phyloP scores from a whole-genome alignment of 2,329 filamentous ascomycete genomes.

The Penicillium sp. region DNA sequence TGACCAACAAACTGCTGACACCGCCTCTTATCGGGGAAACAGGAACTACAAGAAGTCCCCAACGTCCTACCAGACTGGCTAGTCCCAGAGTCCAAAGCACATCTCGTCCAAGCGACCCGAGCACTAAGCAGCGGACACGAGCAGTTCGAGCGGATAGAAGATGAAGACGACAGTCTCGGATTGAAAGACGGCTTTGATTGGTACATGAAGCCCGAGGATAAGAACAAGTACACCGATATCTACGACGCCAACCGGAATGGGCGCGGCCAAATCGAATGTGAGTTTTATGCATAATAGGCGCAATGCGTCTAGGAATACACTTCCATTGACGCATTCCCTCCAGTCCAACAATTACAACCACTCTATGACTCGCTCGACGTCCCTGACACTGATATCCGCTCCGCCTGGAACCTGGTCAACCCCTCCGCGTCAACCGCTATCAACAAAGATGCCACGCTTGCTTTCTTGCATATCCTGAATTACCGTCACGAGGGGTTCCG shows the following conservation, averaged over 20 bases:
- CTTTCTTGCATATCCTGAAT: slow-evolving; percentile 95
- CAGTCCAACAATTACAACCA: slow-evolving; percentile 72
- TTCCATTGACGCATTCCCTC: slow-evolving; percentile 17
- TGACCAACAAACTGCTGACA: slow-evolving; percentile 6
- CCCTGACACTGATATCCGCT: slow-evolving; percentile 74
- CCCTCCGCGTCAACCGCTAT: slow-evolving; percentile 77
- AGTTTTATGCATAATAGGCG: slow-evolving; percentile 32
- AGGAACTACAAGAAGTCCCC: slow-evolving; percentile 92
- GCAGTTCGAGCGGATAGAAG: slow-evolving; percentile 79
- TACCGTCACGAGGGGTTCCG: slow-evolving; percentile 92
- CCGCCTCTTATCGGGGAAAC: slow-evolving; percentile 10
- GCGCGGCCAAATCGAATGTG: slow-evolving; percentile 77
- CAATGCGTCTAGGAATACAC: background rate
- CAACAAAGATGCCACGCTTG: slow-evolving; percentile 90
- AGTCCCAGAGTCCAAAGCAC: slow-evolving; percentile 88
- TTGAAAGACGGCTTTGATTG: slow-evolving; percentile 97
- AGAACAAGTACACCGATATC: slow-evolving; percentile 93
- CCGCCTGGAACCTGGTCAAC: slow-evolving; percentile 96
- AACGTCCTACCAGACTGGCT: slow-evolving; percentile 86
- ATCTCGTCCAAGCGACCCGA: slow-evolving; percentile 77
- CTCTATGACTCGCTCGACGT: slow-evolving; percentile 71
- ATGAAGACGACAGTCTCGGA: slow-evolving; percentile 71
- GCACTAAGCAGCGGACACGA: slow-evolving; percentile 75
- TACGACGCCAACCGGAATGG: slow-evolving; percentile 88
- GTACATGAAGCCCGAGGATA: slow-evolving; percentile 95